These are phyloP conservation scores for Xylaria sp. DNA, from an alignment of 2,329 filamentous ascomycete species.

Conservation along the genomic window DNA sequence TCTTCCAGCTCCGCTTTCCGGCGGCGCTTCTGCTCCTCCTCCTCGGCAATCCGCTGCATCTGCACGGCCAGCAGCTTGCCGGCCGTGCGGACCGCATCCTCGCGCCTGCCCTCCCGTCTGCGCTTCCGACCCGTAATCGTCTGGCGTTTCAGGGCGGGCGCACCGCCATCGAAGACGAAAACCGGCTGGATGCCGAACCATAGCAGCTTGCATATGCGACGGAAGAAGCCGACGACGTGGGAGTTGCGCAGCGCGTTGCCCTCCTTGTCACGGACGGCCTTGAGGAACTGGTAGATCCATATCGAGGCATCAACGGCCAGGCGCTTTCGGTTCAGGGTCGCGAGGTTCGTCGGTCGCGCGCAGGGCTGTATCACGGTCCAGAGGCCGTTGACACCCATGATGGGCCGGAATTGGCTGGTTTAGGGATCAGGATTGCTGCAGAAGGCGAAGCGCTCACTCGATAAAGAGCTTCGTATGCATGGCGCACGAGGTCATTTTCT, in stretches of 20 bases:
- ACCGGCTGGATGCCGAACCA: conserved; percentile 97
- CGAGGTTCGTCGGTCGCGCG: conserved; percentile 92
- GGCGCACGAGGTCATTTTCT: background rate
- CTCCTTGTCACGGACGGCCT: conserved; percentile 97
- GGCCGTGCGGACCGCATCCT: conserved; percentile 90
- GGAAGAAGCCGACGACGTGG: conserved; percentile 96
- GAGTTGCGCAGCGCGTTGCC: conserved; percentile 95
- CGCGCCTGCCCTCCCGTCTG: conserved; percentile 82
- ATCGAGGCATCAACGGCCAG: conserved; percentile 97
- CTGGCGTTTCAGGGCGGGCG: conserved; percentile 85
- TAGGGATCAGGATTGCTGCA: background rate
- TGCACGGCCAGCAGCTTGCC: conserved; percentile 90
- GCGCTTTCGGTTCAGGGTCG: conserved; percentile 93
- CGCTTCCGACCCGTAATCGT: conserved; percentile 81
- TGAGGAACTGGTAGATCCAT: conserved; percentile 99
- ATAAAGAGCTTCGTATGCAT: conserved; percentile 3
- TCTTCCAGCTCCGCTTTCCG: conserved; percentile 49
- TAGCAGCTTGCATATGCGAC: conserved; percentile 94
- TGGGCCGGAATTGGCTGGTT: conserved; percentile 11
- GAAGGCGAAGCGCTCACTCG: conserved; percentile 6
- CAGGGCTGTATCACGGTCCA: conserved; percentile 97
- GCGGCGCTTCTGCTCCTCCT: conserved; percentile 72
- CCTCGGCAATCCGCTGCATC: conserved; percentile 88
- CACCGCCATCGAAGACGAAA: conserved; percentile 97
- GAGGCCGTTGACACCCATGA: conserved; percentile 96